These are phyloP conservation scores for Termitomyces sp. DNA, from an alignment of 768 basidiomycete species.

Conservation along the genomic window DNA sequence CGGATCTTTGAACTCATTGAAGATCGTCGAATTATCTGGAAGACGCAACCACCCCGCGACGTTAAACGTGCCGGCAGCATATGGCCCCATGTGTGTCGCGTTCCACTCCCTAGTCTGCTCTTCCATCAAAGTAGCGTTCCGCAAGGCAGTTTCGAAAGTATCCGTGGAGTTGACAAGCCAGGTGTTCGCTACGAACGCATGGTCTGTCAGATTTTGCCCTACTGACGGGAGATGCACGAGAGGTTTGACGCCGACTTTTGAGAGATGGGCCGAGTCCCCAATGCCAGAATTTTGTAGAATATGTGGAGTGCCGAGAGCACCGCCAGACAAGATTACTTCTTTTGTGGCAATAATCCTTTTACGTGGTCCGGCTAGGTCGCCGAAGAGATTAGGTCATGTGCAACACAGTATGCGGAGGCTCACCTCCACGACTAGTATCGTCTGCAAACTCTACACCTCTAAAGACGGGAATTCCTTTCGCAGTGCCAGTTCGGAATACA, in stretches of 20 bases:
- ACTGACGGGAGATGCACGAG: slow-evolving; percentile 24
- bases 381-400: background rate
- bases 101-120: slow-evolving; percentile 17
- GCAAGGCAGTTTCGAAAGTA: slow-evolving; percentile 19
- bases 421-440: background rate
- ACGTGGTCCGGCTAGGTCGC: slow-evolving; percentile 3
- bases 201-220: slow-evolving; percentile 26
- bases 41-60: slow-evolving; percentile 19
- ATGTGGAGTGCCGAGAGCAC: slow-evolving; percentile 24
- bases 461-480: slow-evolving; percentile 15
- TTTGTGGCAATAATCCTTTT: slow-evolving; percentile 19
- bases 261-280: slow-evolving; percentile 16
- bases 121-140: slow-evolving; percentile 14
- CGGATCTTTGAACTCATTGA: slow-evolving; percentile 18
- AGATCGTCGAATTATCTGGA: slow-evolving; percentile 17
- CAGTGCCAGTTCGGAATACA: slow-evolving; percentile 12
- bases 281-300: slow-evolving; percentile 25
- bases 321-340: slow-evolving; percentile 28
- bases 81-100: slow-evolving; percentile 14
- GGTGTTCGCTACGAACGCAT: slow-evolving; percentile 21
- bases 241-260: slow-evolving; percentile 14
- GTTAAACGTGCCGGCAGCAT: slow-evolving; percentile 15
- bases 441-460: slow-evolving; percentile 17
- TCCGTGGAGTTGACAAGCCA: slow-evolving; percentile 22
- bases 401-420: background rate